Evolutionary conservation across 495 filamentous ascomycete genomes (phyloP), one percentile per base, ranked within the genome.

Genomic region (Extremus antarcticus): DNA sequence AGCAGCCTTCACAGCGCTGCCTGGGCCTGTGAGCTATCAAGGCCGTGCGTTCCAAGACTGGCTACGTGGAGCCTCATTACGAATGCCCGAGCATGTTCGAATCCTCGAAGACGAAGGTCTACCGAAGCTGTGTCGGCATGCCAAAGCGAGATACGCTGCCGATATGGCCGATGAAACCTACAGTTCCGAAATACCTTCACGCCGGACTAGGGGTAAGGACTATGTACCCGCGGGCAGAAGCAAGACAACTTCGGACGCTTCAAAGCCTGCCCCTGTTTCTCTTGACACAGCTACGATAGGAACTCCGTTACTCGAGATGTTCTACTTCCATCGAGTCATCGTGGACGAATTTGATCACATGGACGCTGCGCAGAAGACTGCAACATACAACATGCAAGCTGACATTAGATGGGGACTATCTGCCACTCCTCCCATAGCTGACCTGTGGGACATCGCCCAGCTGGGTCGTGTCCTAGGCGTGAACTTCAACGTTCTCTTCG

Each of bases 271-370:
- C 11, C 17, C 58, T n/a, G 47, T 32, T 19, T 38, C 45, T 13
- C 19, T 56, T n/a, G 49, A 57, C 45, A 38, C 40, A 25, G 51
- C 17, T 23, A 73, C 40, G 63, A 54, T 50, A 47, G 29, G 22
- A 45, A 50, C 32, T 1, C 71, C 76, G 3, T 61, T 74, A 0
- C 58, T 87, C 1, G 81, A 86, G 51, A 73, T 74, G 51, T 86
- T 82, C 66, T 68, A 66, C 11, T 88, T 78, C 59, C 73, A 78
- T 50, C 77, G 85, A 0, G 58, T 86, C 15, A 72, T 88, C 2
- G 74, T 86, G 43, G 85, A 88, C 61, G 85, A 88, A 51, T 87
- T 78, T 64, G 79, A 81, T 1, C 84, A 85, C 59, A 64, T 73
- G 35, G 68, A 74, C 15, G 59, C 69, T 20, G 58, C 70, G 4